Evolutionary conservation across 441 rosid genomes (phyloP).

Genomic region (Pelargonium citronellum): DNA sequence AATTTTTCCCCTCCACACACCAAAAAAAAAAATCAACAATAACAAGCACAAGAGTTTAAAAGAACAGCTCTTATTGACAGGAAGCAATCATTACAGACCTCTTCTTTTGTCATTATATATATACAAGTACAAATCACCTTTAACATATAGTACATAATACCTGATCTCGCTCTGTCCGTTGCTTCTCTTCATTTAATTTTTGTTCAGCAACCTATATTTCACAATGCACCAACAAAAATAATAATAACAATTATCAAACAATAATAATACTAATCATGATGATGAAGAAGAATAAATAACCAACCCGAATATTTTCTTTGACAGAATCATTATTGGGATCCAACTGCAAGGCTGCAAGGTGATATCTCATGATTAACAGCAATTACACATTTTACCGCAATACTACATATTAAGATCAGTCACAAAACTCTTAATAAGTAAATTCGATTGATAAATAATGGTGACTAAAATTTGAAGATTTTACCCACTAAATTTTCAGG

Average conservation of each 20-base stretch:
- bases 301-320: slow-evolving; percentile 70
- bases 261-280: background rate
- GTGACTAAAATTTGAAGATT: background rate
- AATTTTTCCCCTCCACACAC: background rate
- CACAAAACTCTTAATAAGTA: background rate
- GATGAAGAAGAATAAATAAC: slow-evolving; percentile 14
- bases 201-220: slow-evolving; percentile 57
- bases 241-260: background rate
- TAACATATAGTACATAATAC: slow-evolving; percentile 26
- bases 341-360: slow-evolving; percentile 61
- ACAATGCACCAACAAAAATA: slow-evolving; percentile 1
- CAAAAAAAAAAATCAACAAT: no score
- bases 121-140: background rate
- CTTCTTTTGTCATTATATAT: background rate
- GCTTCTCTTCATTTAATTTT: slow-evolving; percentile 56
- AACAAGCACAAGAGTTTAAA: no score
- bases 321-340: slow-evolving; percentile 68
- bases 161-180: slow-evolving; percentile 41
- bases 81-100: background rate
- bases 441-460: background rate
- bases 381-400: slow-evolving; percentile 13
- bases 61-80: background rate
- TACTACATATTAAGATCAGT: background rate
- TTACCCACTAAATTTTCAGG: background rate
- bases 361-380: slow-evolving; percentile 15